These are phyloP conservation scores for Pseudoperonospora humuli DNA, from an alignment of 352 stramenopile genomes.

Conservation along the genomic window DNA sequence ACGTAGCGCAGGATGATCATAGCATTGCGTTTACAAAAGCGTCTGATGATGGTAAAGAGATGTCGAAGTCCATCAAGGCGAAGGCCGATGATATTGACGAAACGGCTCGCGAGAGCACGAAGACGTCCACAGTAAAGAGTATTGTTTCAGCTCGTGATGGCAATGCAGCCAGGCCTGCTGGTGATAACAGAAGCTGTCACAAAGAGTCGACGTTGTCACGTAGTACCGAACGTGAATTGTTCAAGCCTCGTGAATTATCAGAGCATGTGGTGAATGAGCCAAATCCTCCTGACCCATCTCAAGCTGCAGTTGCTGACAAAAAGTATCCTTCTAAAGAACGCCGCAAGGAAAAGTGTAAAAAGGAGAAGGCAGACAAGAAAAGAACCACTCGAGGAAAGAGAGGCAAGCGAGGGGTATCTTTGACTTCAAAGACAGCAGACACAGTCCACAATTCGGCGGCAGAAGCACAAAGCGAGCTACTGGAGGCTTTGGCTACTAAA, in stretches of 20 bases:
- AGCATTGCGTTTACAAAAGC: background rate
- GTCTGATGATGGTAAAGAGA: background rate
- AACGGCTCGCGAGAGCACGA: background rate
- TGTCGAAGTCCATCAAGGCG: background rate
- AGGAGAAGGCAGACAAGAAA: constrained; percentile 48
- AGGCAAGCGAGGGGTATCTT: constrained; percentile 33
- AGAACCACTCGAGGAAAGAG: constrained; percentile 44
- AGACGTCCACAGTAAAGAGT: background rate
- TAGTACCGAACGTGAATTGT: constrained; percentile 9
- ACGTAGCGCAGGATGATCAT: background rate
- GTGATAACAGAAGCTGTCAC: background rate
- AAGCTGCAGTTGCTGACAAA: constrained; percentile 14
- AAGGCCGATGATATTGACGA: background rate
- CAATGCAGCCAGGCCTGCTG: background rate
- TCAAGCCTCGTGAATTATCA: constrained; percentile 7
- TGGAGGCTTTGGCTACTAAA: constrained; percentile 9
- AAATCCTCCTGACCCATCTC: background rate
- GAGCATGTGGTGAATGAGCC: too few species aligned
- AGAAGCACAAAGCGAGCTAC: constrained; percentile 14
- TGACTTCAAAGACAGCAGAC: constrained; percentile 11
- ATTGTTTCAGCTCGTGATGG: background rate
- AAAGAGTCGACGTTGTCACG: too few species aligned
- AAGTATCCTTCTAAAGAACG: constrained; percentile 31
- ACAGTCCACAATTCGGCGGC: constrained; percentile 4
- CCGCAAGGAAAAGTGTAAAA: constrained; percentile 53